phyloP scores from a whole-genome alignment of 148 eudicot genomes.

The Rhododendron ovatum region DNA sequence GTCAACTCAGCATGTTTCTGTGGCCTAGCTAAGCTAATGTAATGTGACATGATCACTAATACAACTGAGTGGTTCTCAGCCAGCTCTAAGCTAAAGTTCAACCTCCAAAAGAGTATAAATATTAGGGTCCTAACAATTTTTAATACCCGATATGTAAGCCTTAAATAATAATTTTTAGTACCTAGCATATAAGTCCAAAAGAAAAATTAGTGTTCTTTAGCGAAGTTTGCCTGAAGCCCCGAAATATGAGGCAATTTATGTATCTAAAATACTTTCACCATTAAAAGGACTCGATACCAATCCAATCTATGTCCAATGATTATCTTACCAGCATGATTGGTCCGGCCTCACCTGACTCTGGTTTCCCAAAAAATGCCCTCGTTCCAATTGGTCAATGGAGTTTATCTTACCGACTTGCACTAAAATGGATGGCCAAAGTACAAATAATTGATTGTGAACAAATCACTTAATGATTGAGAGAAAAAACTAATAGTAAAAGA shows the following conservation, averaged over 20 bases:
- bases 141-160: not conserved
- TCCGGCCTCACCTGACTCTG: not conserved
- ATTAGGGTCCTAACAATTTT: not conserved
- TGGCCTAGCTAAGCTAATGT: not conserved
- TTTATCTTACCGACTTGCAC: not conserved
- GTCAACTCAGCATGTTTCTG: not conserved
- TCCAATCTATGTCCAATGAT: not conserved
- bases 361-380: not conserved
- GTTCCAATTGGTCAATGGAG: not conserved
- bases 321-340: not conserved
- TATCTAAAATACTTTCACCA: not conserved
- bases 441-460: not conserved
- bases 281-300: not conserved
- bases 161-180: no score
- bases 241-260: not conserved
- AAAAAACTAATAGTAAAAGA: not conserved
- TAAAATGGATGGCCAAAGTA: not conserved
- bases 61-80: no score
- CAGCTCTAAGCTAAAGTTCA: no score
- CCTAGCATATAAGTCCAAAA: not conserved
- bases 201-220: not conserved
- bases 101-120: not conserved
- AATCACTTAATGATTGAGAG: not conserved
- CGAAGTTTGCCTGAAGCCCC: not conserved
- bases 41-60: not conserved